Evolutionary conservation across 257 asterid genomes (phyloP), one percentile per base, ranked within the genome.

Genomic region (Eucommia ulmoides): DNA sequence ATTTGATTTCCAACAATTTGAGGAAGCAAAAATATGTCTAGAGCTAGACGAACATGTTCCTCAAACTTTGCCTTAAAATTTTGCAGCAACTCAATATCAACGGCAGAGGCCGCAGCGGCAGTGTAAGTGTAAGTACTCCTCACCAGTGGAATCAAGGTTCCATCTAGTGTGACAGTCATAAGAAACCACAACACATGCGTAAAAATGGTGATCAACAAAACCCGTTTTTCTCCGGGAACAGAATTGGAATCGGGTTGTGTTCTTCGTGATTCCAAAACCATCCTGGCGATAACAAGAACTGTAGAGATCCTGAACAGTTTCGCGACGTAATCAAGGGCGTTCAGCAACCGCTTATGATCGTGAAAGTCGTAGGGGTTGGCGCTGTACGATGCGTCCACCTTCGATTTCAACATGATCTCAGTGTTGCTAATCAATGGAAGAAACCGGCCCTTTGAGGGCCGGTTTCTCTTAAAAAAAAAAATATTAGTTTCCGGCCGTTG

Each of bases 11-110:
- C 63, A 22, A 55, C 50, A 20, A 63, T 63, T 20, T 63, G 68
- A n/a, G 67, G 61, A 15, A 62, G 55, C 56, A 54, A 54, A 56
- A 54, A 54, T 38, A 50, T 24, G 25, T 62, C 62, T 55, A 54
- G 67, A 54, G 49, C 41, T 50, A 62, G 33, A 17, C 56, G 35
- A 1, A 38, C 45, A 54, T 54, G 49, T 45, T 16, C 41, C 49
- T 62, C 56, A 45, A 54, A 5, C 45, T 49, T 46, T 17, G 9
- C 20, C 60, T 50, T 46, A 59, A 50, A 61, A 45, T 18, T 47
- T 19, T n/a, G 50, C 29, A 60, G 53, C 17, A 50, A 16, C 47
- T 41, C 18, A 15, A 20, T 23, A 9, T 56, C 24, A 24, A 12
- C 22, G 12, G 24, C 18, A 20, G 18, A 2, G n/a, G 24, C 25